Percentiles rank a stretch among this genome's conserved stretches.
These are phyloP conservation scores for Tylopilus felleus DNA, from an alignment of 768 basidiomycete species.

Conservation along the genomic window DNA sequence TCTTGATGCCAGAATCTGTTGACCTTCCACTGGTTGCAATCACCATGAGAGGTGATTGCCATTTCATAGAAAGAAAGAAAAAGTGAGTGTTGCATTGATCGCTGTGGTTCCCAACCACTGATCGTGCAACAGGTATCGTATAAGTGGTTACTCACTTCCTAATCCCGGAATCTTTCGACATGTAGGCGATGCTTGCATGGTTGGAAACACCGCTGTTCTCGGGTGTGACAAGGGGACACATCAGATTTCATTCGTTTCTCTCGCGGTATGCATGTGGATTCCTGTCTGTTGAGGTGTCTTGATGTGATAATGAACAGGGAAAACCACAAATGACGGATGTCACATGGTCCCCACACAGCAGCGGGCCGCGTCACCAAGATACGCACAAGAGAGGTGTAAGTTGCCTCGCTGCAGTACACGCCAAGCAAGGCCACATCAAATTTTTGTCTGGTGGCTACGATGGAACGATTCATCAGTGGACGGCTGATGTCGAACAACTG, in stretches of 20 bases:
- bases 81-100: conserved; percentile 22
- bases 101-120: conserved; percentile 8
- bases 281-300: conserved; percentile 23
- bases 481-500: conserved; percentile 19
- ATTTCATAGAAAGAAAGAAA: conserved; percentile 38
- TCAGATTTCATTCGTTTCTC: conserved; percentile 41
- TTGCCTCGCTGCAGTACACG: conserved; percentile 40
- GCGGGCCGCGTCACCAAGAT: conserved; percentile 22
- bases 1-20: conserved; percentile 25
- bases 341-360: conserved; percentile 32
- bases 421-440: conserved; percentile 27
- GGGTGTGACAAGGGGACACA: conserved; percentile 40
- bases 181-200: conserved; percentile 45
- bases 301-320: conserved; percentile 27
- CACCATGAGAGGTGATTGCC: conserved; percentile 45
- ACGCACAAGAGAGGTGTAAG: conserved; percentile 35
- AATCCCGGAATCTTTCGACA: conserved; percentile 35
- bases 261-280: conserved; percentile 31
- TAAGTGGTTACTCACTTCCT: conserved; percentile 38
- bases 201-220: conserved; percentile 40
- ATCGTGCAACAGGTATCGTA: conserved; percentile 31
- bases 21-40: conserved; percentile 39
- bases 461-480: conserved; percentile 43
- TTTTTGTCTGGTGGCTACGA: conserved; percentile 52
- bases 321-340: conserved; percentile 33